Evolutionary conservation across 2,329 filamentous ascomycete species (phyloP), one percentile per base, ranked within the genome.

Genomic region (Didymosphaeria variabile): DNA sequence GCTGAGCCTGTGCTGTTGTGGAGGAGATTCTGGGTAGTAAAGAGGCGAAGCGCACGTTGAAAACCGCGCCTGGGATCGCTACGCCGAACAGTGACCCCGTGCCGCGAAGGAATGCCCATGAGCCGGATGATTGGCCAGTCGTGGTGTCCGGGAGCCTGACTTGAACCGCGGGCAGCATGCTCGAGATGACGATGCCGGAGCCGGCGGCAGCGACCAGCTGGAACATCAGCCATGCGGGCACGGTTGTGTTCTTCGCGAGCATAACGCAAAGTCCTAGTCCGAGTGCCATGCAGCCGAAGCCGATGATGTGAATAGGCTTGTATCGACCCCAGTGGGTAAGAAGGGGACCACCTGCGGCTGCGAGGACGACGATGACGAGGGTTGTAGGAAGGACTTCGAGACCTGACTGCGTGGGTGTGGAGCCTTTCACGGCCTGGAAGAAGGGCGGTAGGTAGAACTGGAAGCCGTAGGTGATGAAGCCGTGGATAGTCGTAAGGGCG

Each of bases 61-160:
- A 77, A 3, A 76, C 55, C 0, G 73, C 69, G 9, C 66, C 65
- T 0, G 75, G 74, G 1, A 76, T 62, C 0, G 73, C 68, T 26
- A 75, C 70, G 31, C 75, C 75, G 15, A 71, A 76, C 0, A 77
- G 55, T 0, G 67, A 70, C 3, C 73, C 74, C 0, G 67, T 69
- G 7, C 68, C 65, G 4, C 75, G 72, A 2, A 77, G 62, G 17
- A 77, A 77, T 0, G 68, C 69, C 69, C 71, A 77, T 0, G 72
- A 66, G 1, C 68, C 73, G 15, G 71, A 62, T 3, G 67, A 63
- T 7, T 68, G 64, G 8, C 59, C 73, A 1, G 63, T 70, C 0
- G 62, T 66, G 1, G 49, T 59, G 9, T 75, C 74, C 0, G 71
- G 63, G 1, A 77, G 66, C 13, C 62, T 65, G 47, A 71, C 75